Base-by-base conservation (phyloP, 1,284 basidiomycete species). In the Pseudozyma sp. region DNA sequence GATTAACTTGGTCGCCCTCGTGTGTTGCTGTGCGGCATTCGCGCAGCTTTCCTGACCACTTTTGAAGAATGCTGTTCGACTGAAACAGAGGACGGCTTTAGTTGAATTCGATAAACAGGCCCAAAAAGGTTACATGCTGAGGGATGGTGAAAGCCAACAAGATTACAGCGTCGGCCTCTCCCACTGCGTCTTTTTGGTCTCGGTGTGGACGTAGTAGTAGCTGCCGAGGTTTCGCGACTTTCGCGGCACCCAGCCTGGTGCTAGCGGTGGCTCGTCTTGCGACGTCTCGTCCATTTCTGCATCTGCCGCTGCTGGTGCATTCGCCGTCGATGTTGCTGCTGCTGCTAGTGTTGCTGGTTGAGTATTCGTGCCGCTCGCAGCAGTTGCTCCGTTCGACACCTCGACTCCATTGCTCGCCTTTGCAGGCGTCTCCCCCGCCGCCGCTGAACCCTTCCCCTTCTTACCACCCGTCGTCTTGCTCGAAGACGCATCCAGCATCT, bases 181-280 rank as follows among this genome's bases (percentile, higher is more conserved):
- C 72, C 72, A 75, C 54, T 69, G 67, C 40, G 72, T 75, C 52
- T 46, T 67, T 39, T 60, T 66, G 14, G 72, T 75, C 35, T 46
- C 44, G n/a, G 29, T 31, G 43, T 75, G 59, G 10, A 75, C 68
- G 35, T 67, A 75, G 50, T 66, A 75, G n/a, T 37, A 51, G 33
- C 59, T 45, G n/a, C 67, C 67, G 11, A 54, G 31, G 6, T 46
- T 75, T 13, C 63, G 49, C 16, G 67, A 70, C 37, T 51, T 13
- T 16, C 67, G 48, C 5, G 56, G 17, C 1, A 50, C 34, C 72
- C 72, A 75, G 4, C 68, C 67, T 0, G 55, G 53, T 4, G 63
- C 35, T 6, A 75, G 60, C n/a, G 71, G 67, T 4, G 44, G n/a
- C 11, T 67, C 63, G 19, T 67, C 63, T 17, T 67, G 64, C 0